phyloP scores from a whole-genome alignment of 2,329 filamentous ascomycete species.

The Thielaviopsis populi region DNA sequence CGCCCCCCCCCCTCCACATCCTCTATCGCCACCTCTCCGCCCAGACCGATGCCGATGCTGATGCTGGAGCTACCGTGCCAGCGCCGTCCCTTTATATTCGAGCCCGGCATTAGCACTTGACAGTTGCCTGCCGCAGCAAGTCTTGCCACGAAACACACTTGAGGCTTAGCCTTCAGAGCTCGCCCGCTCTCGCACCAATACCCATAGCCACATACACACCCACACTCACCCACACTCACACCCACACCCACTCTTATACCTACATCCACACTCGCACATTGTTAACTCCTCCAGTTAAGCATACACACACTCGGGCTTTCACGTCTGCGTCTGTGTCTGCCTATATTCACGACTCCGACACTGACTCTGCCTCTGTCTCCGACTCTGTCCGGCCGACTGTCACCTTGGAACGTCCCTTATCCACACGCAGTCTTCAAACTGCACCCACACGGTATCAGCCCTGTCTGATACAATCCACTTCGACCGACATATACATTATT shows the following conservation, averaged over 20 bases:
- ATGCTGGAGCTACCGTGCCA: constrained; percentile 15
- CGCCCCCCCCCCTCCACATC: not conserved
- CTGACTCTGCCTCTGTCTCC: too few species aligned
- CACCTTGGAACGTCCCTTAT: too few species aligned
- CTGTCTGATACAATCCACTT: not conserved
- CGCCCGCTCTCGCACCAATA: not conserved
- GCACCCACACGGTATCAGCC: not conserved
- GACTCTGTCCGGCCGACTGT: too few species aligned
- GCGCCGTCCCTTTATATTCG: constrained; percentile 13
- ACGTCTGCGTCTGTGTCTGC: too few species aligned
- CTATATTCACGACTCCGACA: too few species aligned
- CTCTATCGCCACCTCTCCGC: not conserved
- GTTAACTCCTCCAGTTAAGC: too few species aligned
- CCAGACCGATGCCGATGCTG: constrained; percentile 9
- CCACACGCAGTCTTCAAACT: too few species aligned
- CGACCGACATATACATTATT: not conserved
- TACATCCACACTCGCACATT: too few species aligned
- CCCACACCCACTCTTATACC: not conserved
- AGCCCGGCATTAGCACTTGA: constrained; percentile 16
- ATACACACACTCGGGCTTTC: too few species aligned
- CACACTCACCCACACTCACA: not conserved
- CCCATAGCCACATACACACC: not conserved
- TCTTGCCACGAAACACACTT: not conserved
- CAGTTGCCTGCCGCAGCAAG: not conserved
- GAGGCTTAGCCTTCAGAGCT: not conserved